These are phyloP conservation scores for Kuraishia borneana DNA, from an alignment of 805 yeast species.

Conservation along the genomic window DNA sequence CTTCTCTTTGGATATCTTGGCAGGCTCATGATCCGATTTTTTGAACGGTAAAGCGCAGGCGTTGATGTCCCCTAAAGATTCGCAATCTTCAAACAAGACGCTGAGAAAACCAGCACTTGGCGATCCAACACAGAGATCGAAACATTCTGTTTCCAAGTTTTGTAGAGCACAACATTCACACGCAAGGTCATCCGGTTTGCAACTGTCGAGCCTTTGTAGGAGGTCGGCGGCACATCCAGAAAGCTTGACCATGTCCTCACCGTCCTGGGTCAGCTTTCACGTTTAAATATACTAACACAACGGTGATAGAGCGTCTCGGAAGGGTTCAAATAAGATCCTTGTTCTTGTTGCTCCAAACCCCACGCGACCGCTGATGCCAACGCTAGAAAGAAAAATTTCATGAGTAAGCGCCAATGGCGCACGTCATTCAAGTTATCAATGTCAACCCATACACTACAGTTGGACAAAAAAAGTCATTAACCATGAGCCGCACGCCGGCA, in stretches of 20 bases:
- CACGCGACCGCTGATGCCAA: not conserved
- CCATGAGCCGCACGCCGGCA: too few relatives aligned
- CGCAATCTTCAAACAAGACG: slow-evolving; percentile 33
- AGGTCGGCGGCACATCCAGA: slow-evolving; percentile 36
- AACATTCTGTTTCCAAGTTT: slow-evolving; percentile 32
- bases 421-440: too few relatives aligned
- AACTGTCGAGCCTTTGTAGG: slow-evolving; percentile 31
- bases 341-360: not conserved
- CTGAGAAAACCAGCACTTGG: slow-evolving; percentile 35
- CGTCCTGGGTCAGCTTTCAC: not conserved
- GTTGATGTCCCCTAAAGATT: slow-evolving; percentile 33
- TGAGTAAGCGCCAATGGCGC: not conserved
- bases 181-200: slow-evolving; percentile 41
- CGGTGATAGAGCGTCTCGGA: slow-evolving; percentile 1
- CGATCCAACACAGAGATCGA: slow-evolving; percentile 34
- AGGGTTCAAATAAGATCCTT: not conserved
- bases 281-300: not conserved
- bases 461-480: too few relatives aligned
- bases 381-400: too few relatives aligned
- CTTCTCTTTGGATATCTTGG: slow-evolving; percentile 15
- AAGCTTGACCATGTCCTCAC: slow-evolving; percentile 29
- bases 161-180: slow-evolving; percentile 49
- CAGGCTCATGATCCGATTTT: slow-evolving; percentile 23
- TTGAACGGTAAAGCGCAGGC: slow-evolving; percentile 40
- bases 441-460: too few relatives aligned